Evolutionary conservation across 495 filamentous ascomycete genomes (phyloP).

Genomic region (Saxispiralis lemnorum): DNA sequence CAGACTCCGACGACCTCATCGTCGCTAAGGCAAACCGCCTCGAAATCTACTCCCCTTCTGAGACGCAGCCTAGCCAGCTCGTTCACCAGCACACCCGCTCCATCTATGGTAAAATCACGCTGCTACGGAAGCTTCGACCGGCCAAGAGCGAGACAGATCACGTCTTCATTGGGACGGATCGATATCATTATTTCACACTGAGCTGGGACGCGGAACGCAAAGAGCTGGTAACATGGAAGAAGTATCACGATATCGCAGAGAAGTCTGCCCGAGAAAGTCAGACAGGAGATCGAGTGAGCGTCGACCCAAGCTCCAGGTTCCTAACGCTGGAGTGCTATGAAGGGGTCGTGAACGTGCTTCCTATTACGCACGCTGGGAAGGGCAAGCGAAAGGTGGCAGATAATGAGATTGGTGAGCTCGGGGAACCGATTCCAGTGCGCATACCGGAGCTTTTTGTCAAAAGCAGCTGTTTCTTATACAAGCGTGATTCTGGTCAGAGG

Average conservation of each 20-base stretch:
- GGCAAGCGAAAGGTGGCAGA: conserved; percentile 36
- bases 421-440: conserved; percentile 51
- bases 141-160: conserved; percentile 58
- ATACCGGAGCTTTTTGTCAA: conserved; percentile 78
- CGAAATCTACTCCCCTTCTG: conserved; percentile 49
- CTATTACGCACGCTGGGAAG: conserved; percentile 39
- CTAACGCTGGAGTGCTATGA: conserved; percentile 81
- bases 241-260: conserved; percentile 55
- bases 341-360: conserved; percentile 62
- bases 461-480: conserved; percentile 63
- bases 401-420: conserved; percentile 37
- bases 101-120: conserved; percentile 68
- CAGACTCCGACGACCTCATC: conserved; percentile 64
- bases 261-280: conserved; percentile 63
- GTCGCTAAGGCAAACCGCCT: conserved; percentile 82
- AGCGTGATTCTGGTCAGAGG: conserved; percentile 27
- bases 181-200: conserved; percentile 74
- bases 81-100: conserved; percentile 42
- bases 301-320: conserved; percentile 66
- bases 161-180: conserved; percentile 82
- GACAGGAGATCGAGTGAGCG: conserved; percentile 54
- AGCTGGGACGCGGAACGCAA: conserved; percentile 54
- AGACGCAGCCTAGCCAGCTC: conserved; percentile 39
- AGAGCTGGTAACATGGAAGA: conserved; percentile 49
- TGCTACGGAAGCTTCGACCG: conserved; percentile 68